These are phyloP conservation scores for Ascochyta lentis DNA, from an alignment of 2,329 filamentous ascomycete species.

Conservation along the genomic window DNA sequence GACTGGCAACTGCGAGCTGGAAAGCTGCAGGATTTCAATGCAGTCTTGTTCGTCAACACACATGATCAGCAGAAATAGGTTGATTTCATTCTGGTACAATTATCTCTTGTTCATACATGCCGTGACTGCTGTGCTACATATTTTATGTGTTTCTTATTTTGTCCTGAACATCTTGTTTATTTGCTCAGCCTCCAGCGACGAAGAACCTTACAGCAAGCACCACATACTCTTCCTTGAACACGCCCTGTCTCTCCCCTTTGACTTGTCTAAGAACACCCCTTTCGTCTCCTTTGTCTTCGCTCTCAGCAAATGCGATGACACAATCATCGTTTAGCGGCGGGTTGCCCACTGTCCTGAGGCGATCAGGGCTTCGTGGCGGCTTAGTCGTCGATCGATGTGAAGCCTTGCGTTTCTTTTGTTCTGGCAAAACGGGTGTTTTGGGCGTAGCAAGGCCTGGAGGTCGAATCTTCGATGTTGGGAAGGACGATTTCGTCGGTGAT, in stretches of 20 bases:
- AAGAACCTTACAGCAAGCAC: slow-evolving; percentile 52
- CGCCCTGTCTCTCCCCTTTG: slow-evolving; percentile 46
- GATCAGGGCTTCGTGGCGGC: slow-evolving; percentile 16
- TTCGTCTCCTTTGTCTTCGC: slow-evolving; percentile 19
- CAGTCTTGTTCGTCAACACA: too few relatives aligned
- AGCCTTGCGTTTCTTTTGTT: slow-evolving; percentile 22
- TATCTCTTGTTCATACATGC: not conserved
- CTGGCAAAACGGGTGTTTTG: not conserved
- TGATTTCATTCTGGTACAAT: too few relatives aligned
- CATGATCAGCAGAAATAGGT: too few relatives aligned
- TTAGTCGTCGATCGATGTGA: not conserved
- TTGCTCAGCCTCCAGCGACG: slow-evolving; percentile 4
- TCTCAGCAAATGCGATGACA: slow-evolving; percentile 45
- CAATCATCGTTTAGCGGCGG: slow-evolving; percentile 43
- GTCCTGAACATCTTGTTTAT: not conserved
- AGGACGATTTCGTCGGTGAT: not conserved
- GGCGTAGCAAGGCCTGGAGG: not conserved
- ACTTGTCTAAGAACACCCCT: slow-evolving; percentile 48
- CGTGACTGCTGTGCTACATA: not conserved
- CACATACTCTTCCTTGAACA: slow-evolving; percentile 51
- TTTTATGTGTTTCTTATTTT: not conserved
- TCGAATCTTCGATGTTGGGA: not conserved
- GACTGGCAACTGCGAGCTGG: too few relatives aligned
- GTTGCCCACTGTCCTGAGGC: slow-evolving; percentile 34
- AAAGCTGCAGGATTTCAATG: too few relatives aligned